Base-by-base conservation (phyloP, 2,329 filamentous ascomycete species). In the Helminthosporium solani region DNA sequence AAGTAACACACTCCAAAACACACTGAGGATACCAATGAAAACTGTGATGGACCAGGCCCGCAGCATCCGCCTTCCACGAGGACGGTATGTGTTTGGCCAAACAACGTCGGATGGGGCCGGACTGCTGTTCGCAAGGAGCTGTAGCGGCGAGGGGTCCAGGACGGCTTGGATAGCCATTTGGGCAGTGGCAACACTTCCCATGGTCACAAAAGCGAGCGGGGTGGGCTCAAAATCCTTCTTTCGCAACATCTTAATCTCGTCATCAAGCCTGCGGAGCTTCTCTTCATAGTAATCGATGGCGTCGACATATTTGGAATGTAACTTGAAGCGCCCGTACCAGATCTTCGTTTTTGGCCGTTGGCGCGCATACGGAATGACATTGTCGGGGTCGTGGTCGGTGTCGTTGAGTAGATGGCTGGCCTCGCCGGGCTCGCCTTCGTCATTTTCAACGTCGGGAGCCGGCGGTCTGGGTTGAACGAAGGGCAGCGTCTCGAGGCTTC, bases 91-190 rank as follows among this genome's bases (percentile, higher is more conserved):
- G 63, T 97, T 96, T 52, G 79, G 80, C 94, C 95, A 99, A 9
- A 97, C 83, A n/a, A 99, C 85, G 65, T 97, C 92, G 0, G 88
- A 84, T 0, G 94, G 94, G 2, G 92, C 85, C 0, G 94, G 94
- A 2, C 92, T 91, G 21, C 87, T 80, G 49, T 90, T 91, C 7
- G 92, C 91, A 43, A 96, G 76, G 5, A 99, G 79, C 49, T 88
- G 86, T 47, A 91, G 85, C 0, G 95, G 94, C 9, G 88, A 86
- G 3, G 94, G 90, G 63, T 97, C 92, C 42, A 99, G 83, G 9
- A 95, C 85, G 3, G 94, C 91, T 70, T 99, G 94, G 34, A 96
- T 89, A 19, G 91, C 89, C 90, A 97, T 96, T 73, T 99, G 94
- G 53, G 81, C 83, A 16, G 91, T 86, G 12, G 91, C 88, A 40